Percentiles rank a stretch among this genome's conserved stretches.
Evolutionary conservation across 2,329 filamentous ascomycete species (phyloP).

Genomic region (Pseudogymnoascus sp.): DNA sequence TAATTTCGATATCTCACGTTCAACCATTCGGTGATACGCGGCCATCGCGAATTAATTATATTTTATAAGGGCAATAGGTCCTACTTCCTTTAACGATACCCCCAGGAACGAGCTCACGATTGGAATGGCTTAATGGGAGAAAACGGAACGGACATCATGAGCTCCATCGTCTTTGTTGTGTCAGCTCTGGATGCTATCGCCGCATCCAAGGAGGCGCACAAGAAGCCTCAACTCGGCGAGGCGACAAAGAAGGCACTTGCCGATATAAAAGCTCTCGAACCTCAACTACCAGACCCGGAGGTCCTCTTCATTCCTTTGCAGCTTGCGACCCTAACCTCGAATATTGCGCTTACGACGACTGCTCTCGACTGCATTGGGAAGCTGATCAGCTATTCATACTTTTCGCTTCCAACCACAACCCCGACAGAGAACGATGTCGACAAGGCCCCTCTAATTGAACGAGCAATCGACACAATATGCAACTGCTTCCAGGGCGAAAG

Average conservation of each 20-base stretch:
- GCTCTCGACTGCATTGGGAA: conserved; percentile 98
- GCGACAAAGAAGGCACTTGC: conserved; percentile 71
- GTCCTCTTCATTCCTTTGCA: conserved; percentile 85
- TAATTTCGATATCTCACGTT: not conserved
- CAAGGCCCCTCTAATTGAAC: conserved; percentile 76
- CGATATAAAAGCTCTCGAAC: conserved; percentile 78
- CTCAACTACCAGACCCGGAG: conserved; percentile 77
- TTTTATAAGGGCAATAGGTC: conserved; percentile 7
- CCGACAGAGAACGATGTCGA: conserved; percentile 30
- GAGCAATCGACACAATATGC: conserved; percentile 98
- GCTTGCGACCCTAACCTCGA: conserved; percentile 79
- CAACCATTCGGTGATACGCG: not conserved
- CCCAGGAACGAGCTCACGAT: conserved; percentile 33
- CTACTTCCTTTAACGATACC: conserved; percentile 8
- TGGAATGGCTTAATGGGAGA: conserved; percentile 31
- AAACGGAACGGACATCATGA: conserved; percentile 51
- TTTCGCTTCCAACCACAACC: conserved; percentile 58
- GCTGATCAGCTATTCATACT: conserved; percentile 97
- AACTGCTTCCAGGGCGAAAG: conserved; percentile 97
- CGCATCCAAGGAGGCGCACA: conserved; percentile 81
- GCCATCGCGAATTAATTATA: conserved; percentile 6
- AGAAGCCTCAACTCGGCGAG: conserved; percentile 75
- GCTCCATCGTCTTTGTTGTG: conserved; percentile 92
- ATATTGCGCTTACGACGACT: conserved; percentile 75
- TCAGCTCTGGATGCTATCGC: conserved; percentile 89